Evolutionary conservation across 1,284 basidiomycete genomes (phyloP).

Genomic region (Marasmius oreades): DNA sequence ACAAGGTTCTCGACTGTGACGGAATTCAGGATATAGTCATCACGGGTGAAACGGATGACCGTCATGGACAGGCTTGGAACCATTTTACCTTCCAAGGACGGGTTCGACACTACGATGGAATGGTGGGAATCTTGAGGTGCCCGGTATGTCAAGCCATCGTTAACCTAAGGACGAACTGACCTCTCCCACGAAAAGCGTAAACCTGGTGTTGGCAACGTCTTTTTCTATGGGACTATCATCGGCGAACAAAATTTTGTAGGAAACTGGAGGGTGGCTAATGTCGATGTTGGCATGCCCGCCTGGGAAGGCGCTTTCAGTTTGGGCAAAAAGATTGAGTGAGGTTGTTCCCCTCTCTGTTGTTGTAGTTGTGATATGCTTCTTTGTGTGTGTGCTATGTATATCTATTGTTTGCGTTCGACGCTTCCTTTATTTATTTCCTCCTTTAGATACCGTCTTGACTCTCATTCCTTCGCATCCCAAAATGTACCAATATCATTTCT

Average conservation of each 20-base stretch:
- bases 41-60: conserved; percentile 56
- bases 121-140: conserved; percentile 58
- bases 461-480: too few species aligned
- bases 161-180: not conserved
- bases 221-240: conserved; percentile 69
- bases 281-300: conserved; percentile 37
- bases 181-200: conserved; percentile 15
- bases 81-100: conserved; percentile 60
- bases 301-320: conserved; percentile 60
- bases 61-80: conserved; percentile 59
- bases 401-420: too few species aligned
- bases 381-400: not conserved
- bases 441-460: too few species aligned
- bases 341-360: not conserved
- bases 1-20: conserved; percentile 33
- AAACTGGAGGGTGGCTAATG: conserved; percentile 51
- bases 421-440: too few species aligned
- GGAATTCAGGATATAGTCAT: conserved; percentile 57
- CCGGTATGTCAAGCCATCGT: conserved; percentile 31
- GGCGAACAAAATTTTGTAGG: conserved; percentile 65
- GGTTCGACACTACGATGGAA: conserved; percentile 63
- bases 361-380: not conserved
- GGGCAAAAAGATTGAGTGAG: conserved; percentile 30
- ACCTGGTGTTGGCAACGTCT: conserved; percentile 35
- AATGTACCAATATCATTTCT: too few species aligned